Conservation (phyloP, 1,284 basidiomycete genomes). For the Hymenochaete sp. region DNA sequence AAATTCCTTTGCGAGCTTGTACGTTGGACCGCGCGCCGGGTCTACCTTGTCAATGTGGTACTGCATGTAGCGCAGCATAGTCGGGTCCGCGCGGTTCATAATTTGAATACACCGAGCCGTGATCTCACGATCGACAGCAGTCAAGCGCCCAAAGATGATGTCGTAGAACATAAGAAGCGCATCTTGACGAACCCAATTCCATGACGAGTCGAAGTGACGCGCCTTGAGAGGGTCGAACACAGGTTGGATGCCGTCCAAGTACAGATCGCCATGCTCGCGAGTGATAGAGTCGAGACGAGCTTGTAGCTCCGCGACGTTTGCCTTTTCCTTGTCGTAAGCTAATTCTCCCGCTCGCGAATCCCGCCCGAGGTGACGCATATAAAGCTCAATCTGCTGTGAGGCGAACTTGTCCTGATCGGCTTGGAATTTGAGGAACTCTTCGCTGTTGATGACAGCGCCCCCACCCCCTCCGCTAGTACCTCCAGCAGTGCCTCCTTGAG, state of each 20-base stretch:
- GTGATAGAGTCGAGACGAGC: conserved; percentile 81
- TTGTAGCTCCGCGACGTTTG: conserved; percentile 65
- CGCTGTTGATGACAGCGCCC: conserved; percentile 89
- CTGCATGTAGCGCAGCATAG: conserved; percentile 89
- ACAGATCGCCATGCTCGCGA: conserved; percentile 86
- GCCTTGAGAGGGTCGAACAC: conserved; percentile 93
- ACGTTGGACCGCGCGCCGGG: conserved; percentile 80
- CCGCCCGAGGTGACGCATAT: conserved; percentile 91
- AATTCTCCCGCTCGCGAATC: conserved; percentile 91
- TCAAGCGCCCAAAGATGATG: conserved; percentile 91
- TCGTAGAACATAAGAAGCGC: conserved; percentile 95
- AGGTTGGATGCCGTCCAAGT: conserved; percentile 92
- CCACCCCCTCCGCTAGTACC: conserved; percentile 57
- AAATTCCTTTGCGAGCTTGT: conserved; percentile 92
- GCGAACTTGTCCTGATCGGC: conserved; percentile 89
- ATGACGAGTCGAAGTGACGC: conserved; percentile 94
- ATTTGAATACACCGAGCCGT: conserved; percentile 96
- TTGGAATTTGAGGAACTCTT: conserved; percentile 96
- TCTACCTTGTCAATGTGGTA: conserved; percentile 86
- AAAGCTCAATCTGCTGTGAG: conserved; percentile 87
- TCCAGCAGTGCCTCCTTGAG: conserved; percentile 50
- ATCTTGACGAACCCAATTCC: conserved; percentile 99
- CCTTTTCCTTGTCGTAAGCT: conserved; percentile 81
- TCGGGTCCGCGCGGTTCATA: conserved; percentile 93
- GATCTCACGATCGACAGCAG: conserved; percentile 88